Evolutionary conservation across 2,329 filamentous ascomycete species (phyloP).

Genomic region (Penicillium hesseltinei): DNA sequence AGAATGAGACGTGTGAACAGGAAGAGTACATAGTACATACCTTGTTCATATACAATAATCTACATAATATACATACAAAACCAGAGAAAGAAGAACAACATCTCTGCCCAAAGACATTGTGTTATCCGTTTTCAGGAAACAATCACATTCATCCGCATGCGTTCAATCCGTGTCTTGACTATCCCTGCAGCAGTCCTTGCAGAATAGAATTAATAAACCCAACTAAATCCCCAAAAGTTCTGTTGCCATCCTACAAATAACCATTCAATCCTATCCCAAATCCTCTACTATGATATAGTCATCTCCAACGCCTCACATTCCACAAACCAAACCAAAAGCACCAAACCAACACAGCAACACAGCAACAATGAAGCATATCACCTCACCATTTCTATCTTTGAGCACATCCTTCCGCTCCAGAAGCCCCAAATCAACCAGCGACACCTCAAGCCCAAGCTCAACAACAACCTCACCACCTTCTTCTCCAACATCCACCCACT

Average conservation of each 20-base stretch:
- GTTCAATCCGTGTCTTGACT: constrained; percentile 23
- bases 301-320: not conserved
- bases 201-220: constrained; percentile 11
- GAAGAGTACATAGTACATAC: not conserved
- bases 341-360: not conserved
- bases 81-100: too few relatives aligned
- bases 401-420: constrained; percentile 32
- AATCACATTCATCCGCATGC: constrained; percentile 25
- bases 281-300: not conserved
- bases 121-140: constrained; percentile 14
- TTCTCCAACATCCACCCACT: constrained; percentile 18
- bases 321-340: not conserved
- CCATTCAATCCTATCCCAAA: not conserved
- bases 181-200: constrained; percentile 26
- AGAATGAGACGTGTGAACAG: not conserved
- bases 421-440: constrained; percentile 19
- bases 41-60: too few relatives aligned
- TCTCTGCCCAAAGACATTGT: not conserved
- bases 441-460: constrained; percentile 22
- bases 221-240: not conserved
- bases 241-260: not conserved
- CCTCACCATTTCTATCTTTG: constrained; percentile 30
- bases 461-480: constrained; percentile 29
- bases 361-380: constrained; percentile 23
- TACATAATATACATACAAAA: too few relatives aligned